A percentile compares a stretch with the other conserved stretches of the same genome.
Evolutionary conservation across 148 eudicot genomes (phyloP).

Genomic region (Camellia granthamiana): DNA sequence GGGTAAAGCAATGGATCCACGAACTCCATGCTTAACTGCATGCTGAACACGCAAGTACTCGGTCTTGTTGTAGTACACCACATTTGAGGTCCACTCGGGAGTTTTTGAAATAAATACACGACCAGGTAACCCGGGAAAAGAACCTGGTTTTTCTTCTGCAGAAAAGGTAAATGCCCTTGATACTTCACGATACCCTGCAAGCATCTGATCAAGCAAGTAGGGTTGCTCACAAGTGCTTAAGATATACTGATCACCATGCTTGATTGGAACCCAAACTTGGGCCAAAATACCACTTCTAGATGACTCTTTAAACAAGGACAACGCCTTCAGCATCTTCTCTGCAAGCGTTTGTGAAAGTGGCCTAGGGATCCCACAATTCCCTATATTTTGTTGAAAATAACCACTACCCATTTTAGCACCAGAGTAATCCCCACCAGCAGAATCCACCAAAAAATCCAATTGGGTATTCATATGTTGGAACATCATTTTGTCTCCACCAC

Average conservation of each 20-base stretch:
- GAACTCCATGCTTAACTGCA: conserved; percentile 73
- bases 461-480: conserved; percentile 22
- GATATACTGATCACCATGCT: conserved; percentile 46
- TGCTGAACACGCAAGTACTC: conserved; percentile 74
- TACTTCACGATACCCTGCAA: conserved; percentile 87
- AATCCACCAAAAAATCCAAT: conserved; percentile 22
- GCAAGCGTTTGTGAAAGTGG: conserved; percentile 42
- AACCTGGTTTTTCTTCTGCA: conserved; percentile 54
- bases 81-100: conserved; percentile 95
- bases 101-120: conserved; percentile 84
- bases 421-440: conserved; percentile 20
- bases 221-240: conserved; percentile 87
- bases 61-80: conserved; percentile 58
- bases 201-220: conserved; percentile 65
- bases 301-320: conserved; percentile 70
- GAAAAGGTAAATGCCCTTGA: conserved; percentile 78
- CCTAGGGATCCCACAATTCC: conserved; percentile 39
- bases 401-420: conserved; percentile 15
- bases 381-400: conserved; percentile 27
- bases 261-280: conserved; percentile 83
- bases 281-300: conserved; percentile 74
- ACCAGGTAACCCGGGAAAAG: conserved; percentile 83
- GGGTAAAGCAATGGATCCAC: conserved; percentile 88
- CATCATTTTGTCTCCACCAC: conserved; percentile 28
- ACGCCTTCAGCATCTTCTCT: conserved; percentile 73